Evolutionary conservation across 192 early-diverging fungal genomes (phyloP).

Genomic region (Globomyces pollinis-pini): DNA sequence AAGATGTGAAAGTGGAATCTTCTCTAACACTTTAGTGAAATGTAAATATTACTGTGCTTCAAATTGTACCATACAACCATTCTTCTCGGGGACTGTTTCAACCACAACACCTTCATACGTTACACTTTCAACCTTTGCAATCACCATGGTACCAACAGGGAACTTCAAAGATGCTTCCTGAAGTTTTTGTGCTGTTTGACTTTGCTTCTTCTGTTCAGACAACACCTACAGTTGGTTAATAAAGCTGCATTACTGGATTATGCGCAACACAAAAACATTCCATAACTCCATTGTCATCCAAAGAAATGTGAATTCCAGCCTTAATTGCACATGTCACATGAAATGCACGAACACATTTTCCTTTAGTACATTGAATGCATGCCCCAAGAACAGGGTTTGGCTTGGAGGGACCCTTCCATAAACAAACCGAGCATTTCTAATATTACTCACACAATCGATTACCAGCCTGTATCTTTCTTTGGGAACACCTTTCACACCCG

Average conservation of each 20-base stretch:
- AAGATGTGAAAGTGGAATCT: neutral
- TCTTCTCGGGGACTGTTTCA: neutral
- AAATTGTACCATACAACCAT: constrained; percentile 6
- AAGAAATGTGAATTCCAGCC: constrained; percentile 7
- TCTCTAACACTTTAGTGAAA: neutral
- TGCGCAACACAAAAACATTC: neutral
- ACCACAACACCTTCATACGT: neutral
- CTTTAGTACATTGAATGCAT: constrained; percentile 48
- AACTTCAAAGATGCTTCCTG: neutral
- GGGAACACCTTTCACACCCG: too few relatives aligned
- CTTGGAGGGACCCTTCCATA: too few relatives aligned
- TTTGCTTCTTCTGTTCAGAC: constrained; percentile 2
- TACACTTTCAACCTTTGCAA: neutral
- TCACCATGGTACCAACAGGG: neutral
- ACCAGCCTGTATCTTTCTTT: too few relatives aligned
- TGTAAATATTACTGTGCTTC: constrained; percentile 1
- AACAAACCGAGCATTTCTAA: too few relatives aligned
- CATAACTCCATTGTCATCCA: neutral
- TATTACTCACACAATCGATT: too few relatives aligned
- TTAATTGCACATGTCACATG: constrained; percentile 40
- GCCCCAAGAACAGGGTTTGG: too few relatives aligned
- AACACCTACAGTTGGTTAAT: neutral
- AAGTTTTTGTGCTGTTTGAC: neutral
- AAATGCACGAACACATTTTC: constrained; percentile 40
- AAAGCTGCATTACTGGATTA: neutral